Conservation (phyloP, 1,284 basidiomycete genomes). For the Pyrrhoderma lamaoense region DNA sequence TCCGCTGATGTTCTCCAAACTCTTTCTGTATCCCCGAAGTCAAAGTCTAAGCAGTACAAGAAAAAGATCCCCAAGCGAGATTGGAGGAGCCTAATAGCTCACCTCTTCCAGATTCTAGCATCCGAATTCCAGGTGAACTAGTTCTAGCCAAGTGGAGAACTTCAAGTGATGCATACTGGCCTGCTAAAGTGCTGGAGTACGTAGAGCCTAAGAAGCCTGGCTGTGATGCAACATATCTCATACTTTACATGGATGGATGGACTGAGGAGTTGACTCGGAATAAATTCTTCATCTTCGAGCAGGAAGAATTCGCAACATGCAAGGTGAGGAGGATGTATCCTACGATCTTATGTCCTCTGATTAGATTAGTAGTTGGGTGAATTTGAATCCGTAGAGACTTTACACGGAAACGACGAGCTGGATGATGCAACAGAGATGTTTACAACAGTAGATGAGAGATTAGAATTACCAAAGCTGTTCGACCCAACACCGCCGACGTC, state of each 20-base stretch:
- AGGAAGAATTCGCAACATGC: constrained; percentile 53
- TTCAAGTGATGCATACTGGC: constrained; percentile 42
- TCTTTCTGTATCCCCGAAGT: background rate
- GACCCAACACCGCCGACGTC: constrained; percentile 33
- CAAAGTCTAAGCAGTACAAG: background rate
- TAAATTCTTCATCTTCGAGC: constrained; percentile 48
- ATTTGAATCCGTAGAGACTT: constrained; percentile 29
- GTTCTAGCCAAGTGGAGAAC: constrained; percentile 37
- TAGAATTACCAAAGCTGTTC: constrained; percentile 28
- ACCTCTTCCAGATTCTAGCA: constrained; percentile 37
- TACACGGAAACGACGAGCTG: constrained; percentile 10
- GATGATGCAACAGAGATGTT: constrained; percentile 16
- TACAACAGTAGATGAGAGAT: constrained; percentile 19
- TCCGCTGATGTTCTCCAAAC: background rate
- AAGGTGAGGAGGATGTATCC: constrained; percentile 33
- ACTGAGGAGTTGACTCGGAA: constrained; percentile 35
- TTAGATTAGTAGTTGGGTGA: constrained; percentile 39
- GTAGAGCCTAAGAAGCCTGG: constrained; percentile 34
- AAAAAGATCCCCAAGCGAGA: background rate
- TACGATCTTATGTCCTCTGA: background rate
- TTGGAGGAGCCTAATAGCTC: constrained; percentile 34
- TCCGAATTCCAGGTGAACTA: constrained; percentile 59
- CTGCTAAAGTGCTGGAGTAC: constrained; percentile 52
- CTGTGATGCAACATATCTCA: constrained; percentile 36
- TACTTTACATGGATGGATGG: constrained; percentile 50